Percentiles rank a stretch among this genome's conserved stretches.
These are phyloP conservation scores for Tagetes erecta DNA, from an alignment of 129 eudicot genomes.

Conservation along the genomic window DNA sequence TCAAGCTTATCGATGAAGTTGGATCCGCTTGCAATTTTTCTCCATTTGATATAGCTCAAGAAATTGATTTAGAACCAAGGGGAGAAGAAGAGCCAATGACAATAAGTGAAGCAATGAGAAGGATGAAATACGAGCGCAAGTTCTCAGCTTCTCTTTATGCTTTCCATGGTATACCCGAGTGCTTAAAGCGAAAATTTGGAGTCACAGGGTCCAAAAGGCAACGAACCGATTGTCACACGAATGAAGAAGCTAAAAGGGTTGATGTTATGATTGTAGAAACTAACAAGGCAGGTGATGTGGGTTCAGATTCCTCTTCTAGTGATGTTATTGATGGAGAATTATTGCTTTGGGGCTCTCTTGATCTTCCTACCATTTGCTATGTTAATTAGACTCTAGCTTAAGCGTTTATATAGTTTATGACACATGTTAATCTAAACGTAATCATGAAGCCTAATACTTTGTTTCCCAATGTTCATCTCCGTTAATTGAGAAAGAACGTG, in stretches of 20 bases:
- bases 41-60: slow-evolving; percentile 63
- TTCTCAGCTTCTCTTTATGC: slow-evolving; percentile 81
- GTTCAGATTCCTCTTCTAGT: neutral
- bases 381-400: slow-evolving; percentile 34
- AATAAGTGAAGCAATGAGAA: slow-evolving; percentile 61
- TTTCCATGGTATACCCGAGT: slow-evolving; percentile 70
- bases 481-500: neutral
- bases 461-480: neutral
- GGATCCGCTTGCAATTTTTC: slow-evolving; percentile 43
- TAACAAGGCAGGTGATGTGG: slow-evolving; percentile 15
- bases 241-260: slow-evolving; percentile 29
- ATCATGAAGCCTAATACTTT: neutral
- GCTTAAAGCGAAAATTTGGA: slow-evolving; percentile 51
- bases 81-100: slow-evolving; percentile 43
- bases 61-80: slow-evolving; percentile 36
- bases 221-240: slow-evolving; percentile 26
- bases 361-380: slow-evolving; percentile 54
- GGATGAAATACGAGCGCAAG: slow-evolving; percentile 78
- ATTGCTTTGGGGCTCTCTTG: slow-evolving; percentile 56
- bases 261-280: slow-evolving; percentile 16
- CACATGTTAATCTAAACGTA: slow-evolving; percentile 2
- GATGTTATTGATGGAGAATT: slow-evolving; percentile 40
- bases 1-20: slow-evolving; percentile 59
- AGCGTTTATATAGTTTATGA: neutral
- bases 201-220: slow-evolving; percentile 40